Percentiles rank a stretch among this genome's conserved stretches.
phyloP scores from a whole-genome alignment of 352 stramenopile genomes.

The Globisporangium megalacanthum region DNA sequence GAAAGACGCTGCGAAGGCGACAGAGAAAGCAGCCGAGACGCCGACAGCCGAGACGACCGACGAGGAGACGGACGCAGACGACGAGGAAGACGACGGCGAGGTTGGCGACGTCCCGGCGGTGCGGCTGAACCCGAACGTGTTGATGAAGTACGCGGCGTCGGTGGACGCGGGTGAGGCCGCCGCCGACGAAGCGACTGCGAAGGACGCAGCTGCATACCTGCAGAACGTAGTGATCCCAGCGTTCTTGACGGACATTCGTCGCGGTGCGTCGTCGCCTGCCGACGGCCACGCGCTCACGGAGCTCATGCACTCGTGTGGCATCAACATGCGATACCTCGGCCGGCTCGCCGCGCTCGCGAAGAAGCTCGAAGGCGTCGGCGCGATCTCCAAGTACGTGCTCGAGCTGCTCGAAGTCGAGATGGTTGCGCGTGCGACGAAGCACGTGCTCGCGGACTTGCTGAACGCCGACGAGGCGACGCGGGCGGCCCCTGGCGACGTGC shows the following conservation, averaged over 20 bases:
- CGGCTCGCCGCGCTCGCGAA: constrained; percentile 85
- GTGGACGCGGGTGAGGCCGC: constrained; percentile 55
- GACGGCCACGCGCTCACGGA: constrained; percentile 92
- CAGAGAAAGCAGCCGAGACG: constrained; percentile 24
- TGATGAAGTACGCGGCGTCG: constrained; percentile 85
- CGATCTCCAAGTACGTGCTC: constrained; percentile 90
- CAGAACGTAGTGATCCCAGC: constrained; percentile 82
- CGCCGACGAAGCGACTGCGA: constrained; percentile 64
- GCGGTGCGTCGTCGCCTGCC: constrained; percentile 67
- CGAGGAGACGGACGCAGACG: constrained; percentile 17
- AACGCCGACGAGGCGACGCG: constrained; percentile 55
- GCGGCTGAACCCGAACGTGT: constrained; percentile 83
- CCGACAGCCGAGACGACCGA: constrained; percentile 18
- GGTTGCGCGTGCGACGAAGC: constrained; percentile 90
- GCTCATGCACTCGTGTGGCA: constrained; percentile 92
- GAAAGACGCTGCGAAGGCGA: constrained; percentile 28
- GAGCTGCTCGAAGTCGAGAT: constrained; percentile 96
- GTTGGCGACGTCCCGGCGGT: constrained; percentile 51
- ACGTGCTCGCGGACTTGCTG: constrained; percentile 68
- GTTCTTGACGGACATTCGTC: constrained; percentile 82
- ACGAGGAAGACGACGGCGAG: constrained; percentile 42
- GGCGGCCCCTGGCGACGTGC: constrained; percentile 59
- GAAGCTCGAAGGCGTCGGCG: constrained; percentile 82
- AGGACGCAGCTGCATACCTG: constrained; percentile 77
- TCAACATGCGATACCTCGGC: constrained; percentile 97